These are phyloP conservation scores for Melampsora abietis-canadensis DNA, from an alignment of 1,284 basidiomycete genomes.

Conservation along the genomic window DNA sequence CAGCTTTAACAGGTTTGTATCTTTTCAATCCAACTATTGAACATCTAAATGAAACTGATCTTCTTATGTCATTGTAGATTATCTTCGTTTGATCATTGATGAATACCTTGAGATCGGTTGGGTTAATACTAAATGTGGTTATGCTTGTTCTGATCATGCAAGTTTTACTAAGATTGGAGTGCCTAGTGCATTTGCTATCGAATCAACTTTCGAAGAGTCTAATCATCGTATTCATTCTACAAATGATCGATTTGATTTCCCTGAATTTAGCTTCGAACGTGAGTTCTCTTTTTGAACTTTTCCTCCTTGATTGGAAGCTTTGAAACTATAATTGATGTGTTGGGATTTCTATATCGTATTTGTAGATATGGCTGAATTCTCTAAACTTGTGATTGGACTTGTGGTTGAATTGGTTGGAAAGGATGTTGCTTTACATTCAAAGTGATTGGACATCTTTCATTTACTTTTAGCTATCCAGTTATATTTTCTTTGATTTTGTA, in stretches of 20 bases:
- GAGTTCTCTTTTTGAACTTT: not conserved
- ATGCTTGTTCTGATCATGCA: slow-evolving; percentile 78
- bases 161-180: slow-evolving; percentile 54
- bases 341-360: not conserved
- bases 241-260: slow-evolving; percentile 75
- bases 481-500: no score
- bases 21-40: not conserved
- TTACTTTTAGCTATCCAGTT: no score
- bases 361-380: slow-evolving; percentile 36
- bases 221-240: slow-evolving; percentile 78
- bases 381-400: slow-evolving; percentile 17
- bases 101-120: slow-evolving; percentile 53
- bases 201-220: slow-evolving; percentile 55
- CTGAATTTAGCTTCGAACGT: slow-evolving; percentile 72
- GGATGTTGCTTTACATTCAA: no score
- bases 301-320: not conserved
- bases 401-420: slow-evolving; percentile 17
- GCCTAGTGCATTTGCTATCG: slow-evolving; percentile 54
- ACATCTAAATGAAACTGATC: not conserved
- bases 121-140: slow-evolving; percentile 70
- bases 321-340: not conserved
- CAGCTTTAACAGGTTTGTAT: slow-evolving; percentile 60
- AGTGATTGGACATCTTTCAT: no score
- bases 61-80: not conserved
- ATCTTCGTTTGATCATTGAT: slow-evolving; percentile 32